Conservation (phyloP, 352 stramenopile genomes). For the Pythium phragmitis region DNA sequence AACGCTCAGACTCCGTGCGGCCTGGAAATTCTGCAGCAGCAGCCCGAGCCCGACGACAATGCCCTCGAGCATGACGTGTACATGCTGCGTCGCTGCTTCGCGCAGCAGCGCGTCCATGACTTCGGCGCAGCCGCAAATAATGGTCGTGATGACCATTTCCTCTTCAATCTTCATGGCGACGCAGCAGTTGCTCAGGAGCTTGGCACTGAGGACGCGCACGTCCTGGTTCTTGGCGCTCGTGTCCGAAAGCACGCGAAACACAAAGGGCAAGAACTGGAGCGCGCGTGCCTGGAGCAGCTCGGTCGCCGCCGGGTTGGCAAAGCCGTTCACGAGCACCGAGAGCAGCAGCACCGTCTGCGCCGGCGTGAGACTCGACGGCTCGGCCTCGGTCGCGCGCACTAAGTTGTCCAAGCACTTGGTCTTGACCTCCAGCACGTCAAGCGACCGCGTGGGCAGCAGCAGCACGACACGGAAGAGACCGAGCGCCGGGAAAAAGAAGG, state of each 20-base stretch:
- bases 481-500: constrained; percentile 57
- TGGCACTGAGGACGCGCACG: constrained; percentile 51
- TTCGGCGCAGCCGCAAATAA: constrained; percentile 69
- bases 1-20: constrained; percentile 52
- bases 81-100: constrained; percentile 35
- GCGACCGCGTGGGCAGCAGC: constrained; percentile 31
- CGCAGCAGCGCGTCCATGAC: constrained; percentile 61
- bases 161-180: constrained; percentile 64
- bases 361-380: constrained; percentile 30
- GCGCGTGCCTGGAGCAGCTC: constrained; percentile 50
- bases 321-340: constrained; percentile 62
- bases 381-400: constrained; percentile 34
- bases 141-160: constrained; percentile 64
- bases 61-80: constrained; percentile 45
- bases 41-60: constrained; percentile 62
- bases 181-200: constrained; percentile 73
- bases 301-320: constrained; percentile 49
- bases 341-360: constrained; percentile 61
- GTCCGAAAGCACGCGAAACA: constrained; percentile 56
- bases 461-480: constrained; percentile 63
- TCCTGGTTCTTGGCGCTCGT: constrained; percentile 33
- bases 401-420: constrained; percentile 54
- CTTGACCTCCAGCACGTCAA: constrained; percentile 33
- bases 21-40: constrained; percentile 63
- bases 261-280: constrained; percentile 61